Base-by-base conservation (phyloP, 106 monocot genomes). In the Dioscorea alata region DNA sequence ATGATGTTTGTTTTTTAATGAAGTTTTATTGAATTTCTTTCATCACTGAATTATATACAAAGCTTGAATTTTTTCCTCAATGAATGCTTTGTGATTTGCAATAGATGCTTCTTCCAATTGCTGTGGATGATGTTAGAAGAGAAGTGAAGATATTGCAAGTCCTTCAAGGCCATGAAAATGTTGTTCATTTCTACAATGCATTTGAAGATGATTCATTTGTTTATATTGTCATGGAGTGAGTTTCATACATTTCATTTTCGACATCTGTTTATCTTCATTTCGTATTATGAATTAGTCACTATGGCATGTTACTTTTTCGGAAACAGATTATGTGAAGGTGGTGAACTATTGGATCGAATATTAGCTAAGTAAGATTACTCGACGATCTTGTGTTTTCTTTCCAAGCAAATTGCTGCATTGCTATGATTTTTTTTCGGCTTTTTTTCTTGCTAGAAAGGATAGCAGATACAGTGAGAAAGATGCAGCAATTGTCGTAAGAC, bases 191-290 rank as follows among this genome's bases (percentile, higher is more conserved):
- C 82, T 65, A 86, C 76, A 82, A 96, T 76, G 91, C 91, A 67
- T 96, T 84, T 76, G 95, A 96, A 71, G 91, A 96, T 78, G 84
- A 88, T 57, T 54, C 71, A 52, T 94, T 79, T 83, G 94, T 94
- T 2, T 94, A 88, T 72, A 94, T 94, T 61, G 94, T 90, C 69
- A 94, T 94, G 94, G 94, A 94, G 94, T 94, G 83, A 86, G 95
- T 87, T 32, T 63, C 65, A 57, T 35, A 23, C 14, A 42, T 42
- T 42, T 42, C 42, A 6, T 42, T 42, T 10, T 42, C 42, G 6
- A 42, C 28, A 42, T 42, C 0, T 42, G 6, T 42, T 42, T 8
- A 6, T 42, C 42, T 3, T 42, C 10, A 7, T 34, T 34, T 34
- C 7, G n/a, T 28, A 28, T 28, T 28, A 28, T 3, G 3, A 28